phyloP scores from a whole-genome alignment of 2,329 filamentous ascomycete species.

The Magnaporthiopsis incrustans region DNA sequence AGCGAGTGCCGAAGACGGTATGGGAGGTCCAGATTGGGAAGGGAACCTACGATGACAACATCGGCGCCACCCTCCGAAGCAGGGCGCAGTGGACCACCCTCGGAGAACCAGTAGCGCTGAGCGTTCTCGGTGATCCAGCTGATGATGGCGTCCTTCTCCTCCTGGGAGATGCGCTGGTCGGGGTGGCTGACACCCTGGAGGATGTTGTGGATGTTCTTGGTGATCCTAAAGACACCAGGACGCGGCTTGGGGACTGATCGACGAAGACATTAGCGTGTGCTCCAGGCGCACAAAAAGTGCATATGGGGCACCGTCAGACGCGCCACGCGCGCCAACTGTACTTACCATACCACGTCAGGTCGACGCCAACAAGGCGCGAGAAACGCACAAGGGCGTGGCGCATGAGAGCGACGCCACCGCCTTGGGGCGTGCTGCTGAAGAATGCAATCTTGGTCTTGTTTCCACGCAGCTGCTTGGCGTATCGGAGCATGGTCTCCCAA shows the following conservation, averaged over 20 bases:
- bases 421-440: conserved; percentile 73
- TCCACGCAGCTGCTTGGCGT: conserved; percentile 52
- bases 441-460: conserved; percentile 64
- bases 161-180: conserved; percentile 52
- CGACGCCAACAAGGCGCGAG: conserved; percentile 55
- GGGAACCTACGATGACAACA: conserved; percentile 51
- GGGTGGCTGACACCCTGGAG: conserved; percentile 68
- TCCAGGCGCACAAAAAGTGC: not conserved
- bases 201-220: conserved; percentile 84
- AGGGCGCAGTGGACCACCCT: conserved; percentile 57
- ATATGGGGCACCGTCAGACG: no score
- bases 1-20: conserved; percentile 2
- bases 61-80: conserved; percentile 65
- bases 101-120: conserved; percentile 62
- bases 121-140: conserved; percentile 70
- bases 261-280: conserved; percentile 8
- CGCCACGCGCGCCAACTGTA: conserved; percentile 10
- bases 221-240: conserved; percentile 72
- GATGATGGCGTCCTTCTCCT: conserved; percentile 55
- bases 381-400: conserved; percentile 70
- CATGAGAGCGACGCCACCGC: conserved; percentile 79
- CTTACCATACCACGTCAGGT: conserved; percentile 64
- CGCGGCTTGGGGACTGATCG: conserved; percentile 64
- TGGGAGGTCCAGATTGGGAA: not conserved
- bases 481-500: conserved; percentile 58